Percentiles rank a stretch among this genome's conserved stretches.
These are phyloP conservation scores for Cryomyces minteri DNA, from an alignment of 495 filamentous ascomycete species.

Conservation along the genomic window DNA sequence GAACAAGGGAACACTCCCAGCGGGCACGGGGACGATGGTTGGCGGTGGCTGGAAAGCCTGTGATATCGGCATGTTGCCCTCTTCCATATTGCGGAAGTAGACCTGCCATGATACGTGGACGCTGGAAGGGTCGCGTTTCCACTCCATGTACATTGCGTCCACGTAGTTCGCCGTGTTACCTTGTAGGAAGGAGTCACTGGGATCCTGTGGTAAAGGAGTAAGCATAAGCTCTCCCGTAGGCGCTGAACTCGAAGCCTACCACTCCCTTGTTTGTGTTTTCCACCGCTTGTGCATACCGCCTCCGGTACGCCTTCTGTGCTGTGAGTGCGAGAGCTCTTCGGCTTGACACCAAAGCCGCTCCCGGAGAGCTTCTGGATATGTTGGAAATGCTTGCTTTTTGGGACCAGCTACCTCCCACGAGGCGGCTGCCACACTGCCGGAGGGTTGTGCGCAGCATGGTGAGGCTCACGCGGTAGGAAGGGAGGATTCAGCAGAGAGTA, in stretches of 20 bases:
- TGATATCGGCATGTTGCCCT: slow-evolving; percentile 89
- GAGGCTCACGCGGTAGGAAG: too few species aligned
- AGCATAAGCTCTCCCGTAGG: background rate
- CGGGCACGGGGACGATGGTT: slow-evolving; percentile 63
- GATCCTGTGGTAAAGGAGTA: slow-evolving; percentile 31
- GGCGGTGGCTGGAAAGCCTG: slow-evolving; percentile 93
- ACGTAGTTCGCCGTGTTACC: slow-evolving; percentile 96
- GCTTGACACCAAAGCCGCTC: slow-evolving; percentile 22
- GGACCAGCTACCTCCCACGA: slow-evolving; percentile 11
- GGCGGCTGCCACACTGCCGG: slow-evolving; percentile 15
- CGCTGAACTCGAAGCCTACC: slow-evolving; percentile 14
- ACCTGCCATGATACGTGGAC: slow-evolving; percentile 98
- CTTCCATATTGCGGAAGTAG: slow-evolving; percentile 99
- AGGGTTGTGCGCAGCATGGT: slow-evolving; percentile 20
- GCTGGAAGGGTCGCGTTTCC: slow-evolving; percentile 83
- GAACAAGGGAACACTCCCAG: slow-evolving; percentile 26
- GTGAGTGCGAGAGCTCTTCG: slow-evolving; percentile 33
- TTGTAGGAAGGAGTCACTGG: slow-evolving; percentile 86
- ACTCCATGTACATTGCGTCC: slow-evolving; percentile 97
- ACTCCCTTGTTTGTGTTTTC: slow-evolving; percentile 35
- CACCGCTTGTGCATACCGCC: slow-evolving; percentile 36
- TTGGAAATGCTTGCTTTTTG: slow-evolving; percentile 11
- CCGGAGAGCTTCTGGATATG: slow-evolving; percentile 7
- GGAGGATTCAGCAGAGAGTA: too few species aligned
- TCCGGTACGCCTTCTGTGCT: slow-evolving; percentile 23